These are phyloP conservation scores for Penstemon eatonii DNA, from an alignment of 257 asterid genomes.

Conservation along the genomic window DNA sequence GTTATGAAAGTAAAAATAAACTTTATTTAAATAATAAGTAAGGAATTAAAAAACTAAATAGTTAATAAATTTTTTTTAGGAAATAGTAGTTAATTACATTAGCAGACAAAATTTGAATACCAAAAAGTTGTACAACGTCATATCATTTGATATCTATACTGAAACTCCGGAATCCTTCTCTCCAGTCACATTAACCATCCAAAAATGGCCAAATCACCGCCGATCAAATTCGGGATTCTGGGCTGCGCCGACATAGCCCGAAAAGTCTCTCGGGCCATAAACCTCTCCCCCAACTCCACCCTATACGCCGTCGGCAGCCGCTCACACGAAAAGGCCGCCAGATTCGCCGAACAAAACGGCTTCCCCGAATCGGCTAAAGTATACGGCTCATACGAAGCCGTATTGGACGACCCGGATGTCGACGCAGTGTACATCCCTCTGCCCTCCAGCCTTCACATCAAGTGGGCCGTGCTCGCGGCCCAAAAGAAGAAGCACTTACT, in stretches of 20 bases:
- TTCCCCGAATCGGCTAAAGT: conserved; percentile 43
- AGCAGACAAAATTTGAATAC: too few species aligned
- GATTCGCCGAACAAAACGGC: conserved; percentile 36
- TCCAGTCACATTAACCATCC: not conserved
- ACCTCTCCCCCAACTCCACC: conserved; percentile 46
- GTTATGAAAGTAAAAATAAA: too few species aligned
- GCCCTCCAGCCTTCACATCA: conserved; percentile 50
- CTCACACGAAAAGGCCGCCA: conserved; percentile 42
- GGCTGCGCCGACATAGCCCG: conserved; percentile 56
- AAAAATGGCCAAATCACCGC: conserved; percentile 29
- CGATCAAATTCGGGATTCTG: conserved; percentile 42
- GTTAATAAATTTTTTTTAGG: too few species aligned
- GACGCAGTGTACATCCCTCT: conserved; percentile 54
- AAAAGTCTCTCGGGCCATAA: conserved; percentile 50
- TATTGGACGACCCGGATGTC: conserved; percentile 48
- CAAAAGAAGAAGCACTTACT: conserved; percentile 47
- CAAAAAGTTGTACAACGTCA: too few species aligned
- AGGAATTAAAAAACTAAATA: too few species aligned
- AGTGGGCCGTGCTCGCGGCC: conserved; percentile 54
- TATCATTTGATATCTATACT: too few species aligned
- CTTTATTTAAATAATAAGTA: too few species aligned
- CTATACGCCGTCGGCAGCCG: conserved; percentile 56
- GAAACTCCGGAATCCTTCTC: not conserved
- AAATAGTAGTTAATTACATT: too few species aligned
- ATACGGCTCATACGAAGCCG: conserved; percentile 49